A percentile compares a stretch with the other conserved stretches of the same genome.
Evolutionary conservation across 2,329 filamentous ascomycete species (phyloP).

Genomic region (Tolypocladium ovalisporum): DNA sequence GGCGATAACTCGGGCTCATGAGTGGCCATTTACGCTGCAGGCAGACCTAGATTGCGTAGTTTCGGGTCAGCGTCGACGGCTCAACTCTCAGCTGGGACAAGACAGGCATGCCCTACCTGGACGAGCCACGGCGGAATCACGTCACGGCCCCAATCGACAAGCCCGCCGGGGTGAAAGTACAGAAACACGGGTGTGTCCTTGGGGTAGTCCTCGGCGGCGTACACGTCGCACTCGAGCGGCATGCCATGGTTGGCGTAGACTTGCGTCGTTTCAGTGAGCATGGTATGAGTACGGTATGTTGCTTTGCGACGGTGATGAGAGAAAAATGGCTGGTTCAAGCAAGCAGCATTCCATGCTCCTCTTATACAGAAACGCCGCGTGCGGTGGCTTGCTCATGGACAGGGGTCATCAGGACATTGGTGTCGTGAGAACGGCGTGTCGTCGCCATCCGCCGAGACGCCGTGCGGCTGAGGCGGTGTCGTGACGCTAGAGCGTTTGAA

Average conservation of each 20-base stretch:
- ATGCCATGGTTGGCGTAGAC: constrained; percentile 19
- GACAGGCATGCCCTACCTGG: constrained; percentile 10
- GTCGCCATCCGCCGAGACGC: neutral
- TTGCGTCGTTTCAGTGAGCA: constrained; percentile 16
- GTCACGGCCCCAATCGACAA: constrained; percentile 19
- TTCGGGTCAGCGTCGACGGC: neutral
- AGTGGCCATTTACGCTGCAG: constrained; percentile 20
- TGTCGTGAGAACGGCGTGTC: neutral
- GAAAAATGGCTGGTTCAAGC: neutral
- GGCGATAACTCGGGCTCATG: constrained; percentile 22
- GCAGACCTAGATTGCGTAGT: constrained; percentile 12
- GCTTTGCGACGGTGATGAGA: neutral
- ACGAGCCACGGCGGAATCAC: constrained; percentile 24
- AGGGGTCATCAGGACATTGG: neutral
- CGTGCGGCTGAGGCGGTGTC: neutral
- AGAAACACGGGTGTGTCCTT: constrained; percentile 17
- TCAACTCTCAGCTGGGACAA: neutral
- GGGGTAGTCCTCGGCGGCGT: constrained; percentile 13
- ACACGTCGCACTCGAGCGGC: constrained; percentile 24
- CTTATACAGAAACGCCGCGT: neutral
- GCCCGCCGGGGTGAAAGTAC: constrained; percentile 25
- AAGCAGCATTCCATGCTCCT: neutral
- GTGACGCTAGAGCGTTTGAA: neutral
- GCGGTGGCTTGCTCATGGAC: neutral
- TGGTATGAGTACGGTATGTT: constrained; percentile 6